These are phyloP conservation scores for Xylaria castorea DNA, from an alignment of 495 filamentous ascomycete species.

Conservation along the genomic window DNA sequence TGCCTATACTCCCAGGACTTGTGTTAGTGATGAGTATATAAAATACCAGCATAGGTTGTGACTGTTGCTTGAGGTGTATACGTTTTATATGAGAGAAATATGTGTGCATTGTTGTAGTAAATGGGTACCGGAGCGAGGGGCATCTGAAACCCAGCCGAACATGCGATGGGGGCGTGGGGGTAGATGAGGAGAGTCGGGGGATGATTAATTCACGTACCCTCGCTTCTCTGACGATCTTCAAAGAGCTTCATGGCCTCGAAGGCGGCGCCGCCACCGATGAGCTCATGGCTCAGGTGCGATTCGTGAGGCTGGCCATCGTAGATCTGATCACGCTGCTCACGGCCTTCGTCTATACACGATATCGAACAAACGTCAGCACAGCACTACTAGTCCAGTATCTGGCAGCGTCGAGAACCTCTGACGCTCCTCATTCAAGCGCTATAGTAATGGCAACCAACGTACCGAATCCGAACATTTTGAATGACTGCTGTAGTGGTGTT, in stretches of 20 bases:
- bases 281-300: constrained; percentile 72
- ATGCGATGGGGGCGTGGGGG: not conserved
- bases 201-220: constrained; percentile 58
- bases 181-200: not conserved
- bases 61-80: not conserved
- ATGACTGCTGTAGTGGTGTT: not conserved
- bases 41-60: not conserved
- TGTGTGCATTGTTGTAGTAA: not conserved
- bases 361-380: constrained; percentile 3
- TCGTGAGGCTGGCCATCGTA: constrained; percentile 61
- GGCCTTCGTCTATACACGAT: constrained; percentile 41
- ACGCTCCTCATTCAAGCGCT: not conserved
- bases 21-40: not conserved
- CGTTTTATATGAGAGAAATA: not conserved
- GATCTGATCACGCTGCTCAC: constrained; percentile 66
- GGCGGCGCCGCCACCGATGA: constrained; percentile 76
- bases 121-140: not conserved
- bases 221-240: constrained; percentile 74
- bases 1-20: constrained; percentile 54
- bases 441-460: constrained; percentile 25
- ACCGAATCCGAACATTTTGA: constrained; percentile 51
- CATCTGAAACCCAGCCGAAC: not conserved
- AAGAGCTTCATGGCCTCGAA: constrained; percentile 83
- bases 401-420: not conserved
- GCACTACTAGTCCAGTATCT: not conserved